Evolutionary conservation across 2,329 filamentous ascomycete species (phyloP), one percentile per base, ranked within the genome.

Genomic region (Hymenoscyphus scutula): DNA sequence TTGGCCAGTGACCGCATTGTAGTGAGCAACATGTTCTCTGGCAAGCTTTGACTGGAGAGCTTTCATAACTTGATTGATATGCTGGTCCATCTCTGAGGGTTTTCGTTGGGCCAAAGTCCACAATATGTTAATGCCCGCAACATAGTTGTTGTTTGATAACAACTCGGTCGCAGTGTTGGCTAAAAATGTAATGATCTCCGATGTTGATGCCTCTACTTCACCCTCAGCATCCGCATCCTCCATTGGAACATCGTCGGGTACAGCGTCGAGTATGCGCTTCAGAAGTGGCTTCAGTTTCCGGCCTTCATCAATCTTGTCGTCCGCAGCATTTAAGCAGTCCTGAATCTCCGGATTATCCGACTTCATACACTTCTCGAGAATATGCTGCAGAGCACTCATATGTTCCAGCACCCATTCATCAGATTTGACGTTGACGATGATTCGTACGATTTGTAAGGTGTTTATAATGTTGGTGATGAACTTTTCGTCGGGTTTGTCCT

Each of bases 321-420:
- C 88, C 2, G 86, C 80, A 29, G 88, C 82, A 75, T 98, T 91
- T 34, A 98, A 79, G 72, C 91, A 97, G 72, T 98, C 94, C 71
- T 99, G 96, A 8, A 99, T 87, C 73, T 99, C 95, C 0, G 92
- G 86, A 67, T 93, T 90, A 68, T 98, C 94, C 2, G 89, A 94
- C 70, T 90, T 91, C 60, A 99, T 78, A 13, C 90, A 87, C 78
- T 96, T 97, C 66, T 97, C 93, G 15, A 98, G 78, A 13, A 98
- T 85, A 73, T 92, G 96, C 74, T 97, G 92, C 30, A 98, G 82
- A 30, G 87, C 81, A 0, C 88, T 77, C 70, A 96, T 84, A 67
- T 92, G 91, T 70, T 87, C 86, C 59, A 92, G 78, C 41, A 98
- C 88, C 95, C 95, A 99, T 2, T 97, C 91, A 71, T 97, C 89